phyloP scores from a whole-genome alignment of 2,329 filamentous ascomycete genomes.

The Fonsecaea monophora region DNA sequence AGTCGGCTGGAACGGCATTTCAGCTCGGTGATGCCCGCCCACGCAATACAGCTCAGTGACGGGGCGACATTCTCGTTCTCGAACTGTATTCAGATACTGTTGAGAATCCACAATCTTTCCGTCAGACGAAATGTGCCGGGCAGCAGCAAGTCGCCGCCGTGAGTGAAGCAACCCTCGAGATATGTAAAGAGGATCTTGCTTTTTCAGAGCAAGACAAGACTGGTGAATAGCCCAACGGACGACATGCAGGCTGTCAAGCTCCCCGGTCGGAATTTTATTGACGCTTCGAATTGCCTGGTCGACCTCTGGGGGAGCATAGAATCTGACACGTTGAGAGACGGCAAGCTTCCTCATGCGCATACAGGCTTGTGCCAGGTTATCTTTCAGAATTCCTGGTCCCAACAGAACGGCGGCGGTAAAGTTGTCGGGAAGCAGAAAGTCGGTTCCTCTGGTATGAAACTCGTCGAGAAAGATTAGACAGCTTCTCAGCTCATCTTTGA shows the following conservation, averaged over 20 bases:
- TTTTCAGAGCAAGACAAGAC: slow-evolving; percentile 59
- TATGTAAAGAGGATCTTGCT: slow-evolving; percentile 65
- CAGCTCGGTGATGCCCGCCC: slow-evolving; percentile 5
- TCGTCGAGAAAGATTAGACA: slow-evolving; percentile 76
- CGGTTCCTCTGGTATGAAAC: slow-evolving; percentile 72
- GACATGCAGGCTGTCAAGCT: slow-evolving; percentile 59
- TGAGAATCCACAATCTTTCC: slow-evolving; percentile 12
- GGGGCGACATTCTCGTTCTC: slow-evolving; percentile 62
- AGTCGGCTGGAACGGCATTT: slow-evolving; percentile 9
- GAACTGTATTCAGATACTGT: slow-evolving; percentile 48
- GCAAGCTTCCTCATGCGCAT: slow-evolving; percentile 76
- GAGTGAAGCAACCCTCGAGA: slow-evolving; percentile 63
- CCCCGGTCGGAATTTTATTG: slow-evolving; percentile 20
- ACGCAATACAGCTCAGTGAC: slow-evolving; percentile 62
- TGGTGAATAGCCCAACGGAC: slow-evolving; percentile 66
- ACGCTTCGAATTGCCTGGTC: slow-evolving; percentile 57
- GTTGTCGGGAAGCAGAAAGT: slow-evolving; percentile 65
- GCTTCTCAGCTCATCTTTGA: slow-evolving; percentile 59
- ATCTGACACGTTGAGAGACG: slow-evolving; percentile 68
- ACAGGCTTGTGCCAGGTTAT: slow-evolving; percentile 60
- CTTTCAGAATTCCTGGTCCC: slow-evolving; percentile 70
- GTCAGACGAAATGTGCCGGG: neutral
- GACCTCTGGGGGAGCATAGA: slow-evolving; percentile 67
- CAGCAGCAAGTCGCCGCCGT: slow-evolving; percentile 43
- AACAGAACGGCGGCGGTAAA: slow-evolving; percentile 73